Conservation (phyloP, 352 stramenopile genomes). For the Phytophthora gonapodyides region DNA sequence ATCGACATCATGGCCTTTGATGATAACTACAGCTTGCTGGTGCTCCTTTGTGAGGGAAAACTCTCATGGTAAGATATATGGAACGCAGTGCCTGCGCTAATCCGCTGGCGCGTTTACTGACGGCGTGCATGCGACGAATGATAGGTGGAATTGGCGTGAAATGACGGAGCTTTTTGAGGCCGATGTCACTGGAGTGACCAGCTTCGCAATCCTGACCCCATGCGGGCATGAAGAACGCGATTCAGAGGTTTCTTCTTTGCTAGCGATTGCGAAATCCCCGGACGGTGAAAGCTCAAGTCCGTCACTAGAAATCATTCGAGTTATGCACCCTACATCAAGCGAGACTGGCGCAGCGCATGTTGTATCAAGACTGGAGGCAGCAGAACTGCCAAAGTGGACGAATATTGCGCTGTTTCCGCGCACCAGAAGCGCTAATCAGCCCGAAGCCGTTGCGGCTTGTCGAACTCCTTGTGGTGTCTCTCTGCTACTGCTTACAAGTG, state of each 20-base stretch:
- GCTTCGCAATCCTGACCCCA: conserved; percentile 23
- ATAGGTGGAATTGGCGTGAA: conserved; percentile 48
- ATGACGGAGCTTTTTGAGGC: conserved; percentile 31
- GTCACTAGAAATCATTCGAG: conserved; percentile 14
- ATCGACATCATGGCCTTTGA: conserved; percentile 30
- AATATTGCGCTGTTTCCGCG: conserved; percentile 13
- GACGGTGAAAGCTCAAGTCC: background rate
- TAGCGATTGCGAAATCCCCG: conserved; percentile 13
- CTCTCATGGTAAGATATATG: conserved; percentile 32
- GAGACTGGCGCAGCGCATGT: background rate
- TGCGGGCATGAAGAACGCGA: background rate
- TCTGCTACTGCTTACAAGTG: conserved; percentile 9
- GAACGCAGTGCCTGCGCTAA: no score
- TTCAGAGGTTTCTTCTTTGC: background rate
- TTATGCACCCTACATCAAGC: conserved; percentile 7
- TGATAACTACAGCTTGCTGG: conserved; percentile 11
- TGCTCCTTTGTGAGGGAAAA: conserved; percentile 34
- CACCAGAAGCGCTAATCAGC: background rate
- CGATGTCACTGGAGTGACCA: conserved; percentile 17
- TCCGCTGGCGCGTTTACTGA: background rate
- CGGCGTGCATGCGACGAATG: conserved; percentile 3
- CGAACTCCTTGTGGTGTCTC: conserved; percentile 14
- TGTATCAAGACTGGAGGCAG: conserved; percentile 4
- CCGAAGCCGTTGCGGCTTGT: conserved; percentile 16
- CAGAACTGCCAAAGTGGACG: background rate